Percentiles rank a stretch among this genome's conserved stretches.
These are phyloP conservation scores for Dendrobium chrysotoxum DNA, from an alignment of 106 monocot species.

Conservation along the genomic window DNA sequence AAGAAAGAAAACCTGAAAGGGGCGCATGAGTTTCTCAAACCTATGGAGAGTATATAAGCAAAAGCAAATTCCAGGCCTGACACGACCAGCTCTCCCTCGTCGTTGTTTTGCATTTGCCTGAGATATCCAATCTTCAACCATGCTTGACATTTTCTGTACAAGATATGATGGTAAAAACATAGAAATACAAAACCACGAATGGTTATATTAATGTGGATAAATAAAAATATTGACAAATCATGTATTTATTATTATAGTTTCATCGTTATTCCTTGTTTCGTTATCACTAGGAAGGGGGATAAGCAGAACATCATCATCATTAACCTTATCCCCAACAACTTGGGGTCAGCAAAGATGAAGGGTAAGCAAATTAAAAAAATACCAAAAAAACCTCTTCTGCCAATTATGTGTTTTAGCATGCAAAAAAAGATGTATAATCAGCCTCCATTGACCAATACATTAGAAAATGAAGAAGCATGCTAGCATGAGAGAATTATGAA, in stretches of 20 bases:
- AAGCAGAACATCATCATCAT: neutral
- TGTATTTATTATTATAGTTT: neutral
- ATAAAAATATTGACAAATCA: neutral
- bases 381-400: neutral
- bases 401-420: neutral
- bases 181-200: neutral
- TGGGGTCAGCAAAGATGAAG: neutral
- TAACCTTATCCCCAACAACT: neutral
- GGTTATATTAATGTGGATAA: neutral
- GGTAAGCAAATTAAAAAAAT: too few relatives aligned
- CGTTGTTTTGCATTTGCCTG: conserved; percentile 94
- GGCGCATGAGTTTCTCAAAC: conserved; percentile 77
- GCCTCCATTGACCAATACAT: neutral
- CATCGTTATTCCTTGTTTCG: neutral
- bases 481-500: too few relatives aligned
- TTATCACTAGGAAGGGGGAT: neutral
- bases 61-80: conserved; percentile 90
- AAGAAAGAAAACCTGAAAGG: conserved; percentile 63
- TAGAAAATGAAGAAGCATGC: neutral
- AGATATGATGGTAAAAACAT: neutral
- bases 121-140: conserved; percentile 98
- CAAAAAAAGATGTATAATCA: neutral
- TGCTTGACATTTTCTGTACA: conserved; percentile 93
- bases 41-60: conserved; percentile 81
- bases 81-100: conserved; percentile 89